A percentile compares a stretch with the other conserved stretches of the same genome.
These are phyloP conservation scores for Ambrosia hybrid DNA, from an alignment of 140 eudicot species.

Conservation along the genomic window DNA sequence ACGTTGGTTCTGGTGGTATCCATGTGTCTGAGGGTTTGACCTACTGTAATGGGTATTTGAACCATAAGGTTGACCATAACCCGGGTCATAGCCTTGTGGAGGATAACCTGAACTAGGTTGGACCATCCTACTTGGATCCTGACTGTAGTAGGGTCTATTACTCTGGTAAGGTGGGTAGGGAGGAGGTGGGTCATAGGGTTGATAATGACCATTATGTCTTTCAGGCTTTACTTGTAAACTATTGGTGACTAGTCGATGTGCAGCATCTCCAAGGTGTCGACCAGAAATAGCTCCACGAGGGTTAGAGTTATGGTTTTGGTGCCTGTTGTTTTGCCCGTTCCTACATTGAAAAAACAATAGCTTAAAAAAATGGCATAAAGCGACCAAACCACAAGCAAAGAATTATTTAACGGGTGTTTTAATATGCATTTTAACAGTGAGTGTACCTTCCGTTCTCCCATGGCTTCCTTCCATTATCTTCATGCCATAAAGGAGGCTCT, in stretches of 20 bases:
- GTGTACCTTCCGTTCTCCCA: constrained; percentile 75
- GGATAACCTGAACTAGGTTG: constrained; percentile 42
- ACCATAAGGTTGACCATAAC: constrained; percentile 24
- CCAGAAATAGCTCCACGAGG: constrained; percentile 61
- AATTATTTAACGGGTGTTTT: neutral
- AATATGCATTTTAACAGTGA: neutral
- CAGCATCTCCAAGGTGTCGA: constrained; percentile 90
- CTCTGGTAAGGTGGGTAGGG: constrained; percentile 35
- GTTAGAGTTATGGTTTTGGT: constrained; percentile 16
- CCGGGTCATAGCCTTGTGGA: constrained; percentile 32
- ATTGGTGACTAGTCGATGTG: constrained; percentile 72
- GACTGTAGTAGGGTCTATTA: constrained; percentile 41
- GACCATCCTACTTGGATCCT: constrained; percentile 30
- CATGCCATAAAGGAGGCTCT: constrained; percentile 84
- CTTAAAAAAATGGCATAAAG: neutral
- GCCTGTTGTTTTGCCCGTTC: constrained; percentile 37
- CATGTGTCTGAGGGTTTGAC: constrained; percentile 32
- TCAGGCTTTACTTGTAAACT: constrained; percentile 59
- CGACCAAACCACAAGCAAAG: neutral
- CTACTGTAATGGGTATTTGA: constrained; percentile 15
- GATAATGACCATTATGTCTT: constrained; percentile 38
- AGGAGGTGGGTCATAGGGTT: constrained; percentile 36
- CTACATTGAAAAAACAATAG: constrained; percentile 1
- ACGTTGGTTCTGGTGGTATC: constrained; percentile 24
- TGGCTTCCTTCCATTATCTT: constrained; percentile 74